Percentiles rank a stretch among this genome's conserved stretches.
Conservation (phyloP, 371 early-diverging fungal species). For the Funneliformis caledonium region DNA sequence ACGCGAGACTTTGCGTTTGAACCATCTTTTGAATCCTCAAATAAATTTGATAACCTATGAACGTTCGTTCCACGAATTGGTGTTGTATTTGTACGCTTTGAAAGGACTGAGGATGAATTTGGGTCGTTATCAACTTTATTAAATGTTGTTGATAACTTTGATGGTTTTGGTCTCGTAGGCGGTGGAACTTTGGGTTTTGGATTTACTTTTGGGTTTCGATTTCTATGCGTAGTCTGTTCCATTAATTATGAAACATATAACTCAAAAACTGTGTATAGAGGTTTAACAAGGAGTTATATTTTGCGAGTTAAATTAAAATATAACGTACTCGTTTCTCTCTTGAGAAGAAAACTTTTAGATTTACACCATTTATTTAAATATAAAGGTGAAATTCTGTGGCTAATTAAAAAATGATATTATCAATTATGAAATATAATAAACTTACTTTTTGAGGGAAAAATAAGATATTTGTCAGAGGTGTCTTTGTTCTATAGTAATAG, state of each 20-base stretch:
- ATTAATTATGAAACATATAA: background rate
- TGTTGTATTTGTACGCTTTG: background rate
- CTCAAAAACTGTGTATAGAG: too few species aligned
- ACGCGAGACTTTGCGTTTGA: background rate
- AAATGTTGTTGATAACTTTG: background rate
- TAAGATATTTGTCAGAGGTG: too few species aligned
- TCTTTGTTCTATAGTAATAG: too few species aligned
- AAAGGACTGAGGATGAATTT: background rate
- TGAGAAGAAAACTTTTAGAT: too few species aligned
- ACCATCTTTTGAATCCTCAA: constrained; percentile 26
- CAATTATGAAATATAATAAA: too few species aligned
- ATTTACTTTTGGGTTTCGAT: background rate
- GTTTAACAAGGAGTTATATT: too few species aligned
- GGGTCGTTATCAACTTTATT: constrained; percentile 26
- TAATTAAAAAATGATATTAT: too few species aligned
- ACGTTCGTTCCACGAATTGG: constrained; percentile 30
- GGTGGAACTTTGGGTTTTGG: constrained; percentile 11
- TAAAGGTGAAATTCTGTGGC: too few species aligned
- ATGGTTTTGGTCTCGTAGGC: constrained; percentile 18
- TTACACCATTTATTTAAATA: too few species aligned
- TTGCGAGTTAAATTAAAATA: too few species aligned
- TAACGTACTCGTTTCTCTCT: too few species aligned
- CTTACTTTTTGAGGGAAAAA: too few species aligned
- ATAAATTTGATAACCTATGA: constrained; percentile 34
- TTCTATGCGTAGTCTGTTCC: constrained; percentile 6